phyloP scores from a whole-genome alignment of 352 stramenopile genomes.

The Elongisporangium anandrum region DNA sequence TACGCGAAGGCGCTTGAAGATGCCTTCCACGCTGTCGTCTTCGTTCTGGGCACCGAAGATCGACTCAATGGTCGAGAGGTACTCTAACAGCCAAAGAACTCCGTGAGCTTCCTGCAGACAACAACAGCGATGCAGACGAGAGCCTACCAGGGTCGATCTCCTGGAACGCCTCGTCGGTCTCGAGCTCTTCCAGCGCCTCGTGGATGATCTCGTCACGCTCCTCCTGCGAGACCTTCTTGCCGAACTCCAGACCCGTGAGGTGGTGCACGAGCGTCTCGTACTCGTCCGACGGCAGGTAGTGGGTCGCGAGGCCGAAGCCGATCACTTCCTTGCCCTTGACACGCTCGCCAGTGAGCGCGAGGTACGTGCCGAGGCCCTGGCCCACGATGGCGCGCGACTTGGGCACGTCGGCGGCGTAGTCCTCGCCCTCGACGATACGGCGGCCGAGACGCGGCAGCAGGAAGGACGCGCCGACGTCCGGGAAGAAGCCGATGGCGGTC shows the following conservation, averaged over 20 bases:
- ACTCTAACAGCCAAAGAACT: conserved; percentile 25
- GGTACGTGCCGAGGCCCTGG: conserved; percentile 90
- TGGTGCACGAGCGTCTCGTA: conserved; percentile 88
- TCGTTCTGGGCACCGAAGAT: conserved; percentile 76
- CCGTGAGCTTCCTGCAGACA: conserved; percentile 5
- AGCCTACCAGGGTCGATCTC: conserved; percentile 58
- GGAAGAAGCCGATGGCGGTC: conserved; percentile 97
- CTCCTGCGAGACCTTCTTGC: conserved; percentile 61
- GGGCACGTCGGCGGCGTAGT: conserved; percentile 67
- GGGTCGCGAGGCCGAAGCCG: conserved; percentile 93
- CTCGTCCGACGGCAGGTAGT: conserved; percentile 90
- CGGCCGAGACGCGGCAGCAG: conserved; percentile 88
- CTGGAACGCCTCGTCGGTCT: conserved; percentile 82
- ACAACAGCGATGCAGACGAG: conserved; percentile 6
- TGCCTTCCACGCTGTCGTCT: conserved; percentile 70
- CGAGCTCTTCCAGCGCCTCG: conserved; percentile 66
- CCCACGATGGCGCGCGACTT: conserved; percentile 68
- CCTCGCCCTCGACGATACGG: conserved; percentile 55
- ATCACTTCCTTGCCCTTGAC: conserved; percentile 89
- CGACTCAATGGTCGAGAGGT: conserved; percentile 67
- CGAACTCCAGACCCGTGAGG: conserved; percentile 78
- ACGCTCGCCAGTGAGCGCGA: conserved; percentile 93
- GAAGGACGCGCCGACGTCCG: conserved; percentile 94
- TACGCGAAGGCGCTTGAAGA: conserved; percentile 48
- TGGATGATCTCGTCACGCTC: conserved; percentile 85